Base-by-base conservation (phyloP, 495 filamentous ascomycete genomes). In the Geopyxis carbonaria region DNA sequence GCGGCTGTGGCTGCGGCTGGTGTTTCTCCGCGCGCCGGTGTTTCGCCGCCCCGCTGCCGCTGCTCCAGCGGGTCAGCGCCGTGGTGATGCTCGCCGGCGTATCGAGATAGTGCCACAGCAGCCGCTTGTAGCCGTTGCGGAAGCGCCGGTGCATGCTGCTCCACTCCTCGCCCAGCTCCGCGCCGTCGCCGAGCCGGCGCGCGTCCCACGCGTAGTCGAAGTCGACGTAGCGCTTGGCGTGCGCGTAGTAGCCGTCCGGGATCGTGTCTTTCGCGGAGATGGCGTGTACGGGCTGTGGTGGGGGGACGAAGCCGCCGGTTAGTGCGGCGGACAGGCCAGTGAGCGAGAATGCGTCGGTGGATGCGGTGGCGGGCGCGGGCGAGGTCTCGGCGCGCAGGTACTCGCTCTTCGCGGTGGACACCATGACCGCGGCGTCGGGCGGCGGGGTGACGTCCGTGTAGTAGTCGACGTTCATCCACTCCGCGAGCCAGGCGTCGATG, bases 151-250 rank as follows among this genome's bases (percentile, higher is more conserved):
- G 91, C 87, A 99, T 94, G 2, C 67, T 58, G 25, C 81, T 77
- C 89, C 89, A 99, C 59, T 95, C 89, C 53, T 99, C 89, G 0
- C 80, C 84, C 44, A 80, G 79, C 16, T 78, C 70, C 8, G 85
- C 91, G 0, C 89, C 89, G 46, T 80, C 69, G 10, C 85, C 89
- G 77, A 87, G 93, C 29, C 77, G 69, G 64, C 81, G 87, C 44
- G 84, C 93, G 47, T 99, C 85, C 89, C 89, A 99, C 51, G 83
- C 78, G 51, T 79, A 87, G 58, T 95, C 91, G 11, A 93, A 68
- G 28, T 76, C 72, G 4, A 80, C 69, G 4, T 79, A 78, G 47
- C 94, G 79, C 31, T 83, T 74, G n/a, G 91, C 86, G 59, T 97
- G 89, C 1, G 80, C 67, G 22, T 92, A 80, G 53, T 87, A 93